Evolutionary conservation across 1,284 basidiomycete genomes (phyloP), one percentile per base, ranked within the genome.

Genomic region (Austroboletus novae-zelandiae): DNA sequence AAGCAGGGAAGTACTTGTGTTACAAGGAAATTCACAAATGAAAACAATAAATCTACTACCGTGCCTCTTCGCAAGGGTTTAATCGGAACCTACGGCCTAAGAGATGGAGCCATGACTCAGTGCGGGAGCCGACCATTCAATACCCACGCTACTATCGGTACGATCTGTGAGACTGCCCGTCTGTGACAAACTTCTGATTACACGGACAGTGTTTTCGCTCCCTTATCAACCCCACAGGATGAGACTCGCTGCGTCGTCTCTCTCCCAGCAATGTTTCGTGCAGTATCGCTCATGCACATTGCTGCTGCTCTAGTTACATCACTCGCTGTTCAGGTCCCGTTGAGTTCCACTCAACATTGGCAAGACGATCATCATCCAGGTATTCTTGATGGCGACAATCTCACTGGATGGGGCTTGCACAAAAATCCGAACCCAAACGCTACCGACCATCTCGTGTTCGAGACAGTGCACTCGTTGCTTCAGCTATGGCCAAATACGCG

Each of bases 401-500:
- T 35, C 0, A 11, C 31, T 1, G 14, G 47, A 7, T 67, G 63
- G 66, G 40, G 7, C 13, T 39, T 65, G 3, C 37, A 63, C 10
- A 15, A 34, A n/a, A 14, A 18, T 18, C 65, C 57, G 4, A 31
- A 47, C 10, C 49, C 57, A 0, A 58, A 61, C 34, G 31, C 40
- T 0, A 65, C 64, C 1, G 52, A 64, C n/a, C 51, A 68, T 39
- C 57, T 67, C 20, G 52, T 67, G 1, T 67, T 66, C 25, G 66
- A 68, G 35, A 67, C 65, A 1, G 59, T 56, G 0, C 18, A 58
- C 23, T 69, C 66, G 1, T 20, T 66, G 0, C 53, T 80, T 6
- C 75, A 79, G 49, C 74, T 74, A 42, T 79, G 77, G 78, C 74
- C 76, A 2, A 78, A 80, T 50, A 76, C 75, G 1, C 67, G 72